These are phyloP conservation scores for Schizochytrium sp. DNA, from an alignment of 108 stramenopile genomes.

Conservation along the genomic window DNA sequence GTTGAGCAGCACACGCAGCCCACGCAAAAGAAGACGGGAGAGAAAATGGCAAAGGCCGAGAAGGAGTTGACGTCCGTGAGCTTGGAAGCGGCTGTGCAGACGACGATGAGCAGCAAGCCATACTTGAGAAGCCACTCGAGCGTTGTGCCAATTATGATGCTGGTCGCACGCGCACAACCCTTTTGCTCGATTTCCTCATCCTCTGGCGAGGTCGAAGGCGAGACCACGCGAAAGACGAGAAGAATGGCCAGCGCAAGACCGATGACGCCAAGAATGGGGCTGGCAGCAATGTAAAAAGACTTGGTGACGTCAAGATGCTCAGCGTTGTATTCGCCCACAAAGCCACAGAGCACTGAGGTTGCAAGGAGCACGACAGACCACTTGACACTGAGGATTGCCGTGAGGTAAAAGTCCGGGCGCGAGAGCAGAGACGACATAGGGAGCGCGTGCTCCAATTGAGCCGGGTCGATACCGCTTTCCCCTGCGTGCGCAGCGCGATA, in stretches of 20 bases:
- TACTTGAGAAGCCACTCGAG: not conserved
- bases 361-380: not conserved
- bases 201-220: not conserved
- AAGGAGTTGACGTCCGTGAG: not conserved
- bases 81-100: not conserved
- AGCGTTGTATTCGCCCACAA: not conserved
- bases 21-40: not conserved
- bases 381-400: not conserved
- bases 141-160: not conserved
- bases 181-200: not conserved
- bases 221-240: not conserved
- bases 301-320: not conserved
- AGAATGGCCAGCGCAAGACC: not conserved
- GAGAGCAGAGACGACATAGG: not conserved
- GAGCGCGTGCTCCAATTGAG: not conserved
- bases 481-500: not conserved
- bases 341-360: not conserved
- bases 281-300: not conserved
- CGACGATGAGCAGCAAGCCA: not conserved
- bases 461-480: not conserved
- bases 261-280: not conserved
- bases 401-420: not conserved
- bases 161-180: not conserved
- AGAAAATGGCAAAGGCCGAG: constrained; percentile 14
- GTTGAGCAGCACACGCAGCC: not conserved